A percentile compares a stretch with the other conserved stretches of the same genome.
These are phyloP conservation scores for Corylus heterophylla DNA, from an alignment of 306 rosid genomes.

Conservation along the genomic window DNA sequence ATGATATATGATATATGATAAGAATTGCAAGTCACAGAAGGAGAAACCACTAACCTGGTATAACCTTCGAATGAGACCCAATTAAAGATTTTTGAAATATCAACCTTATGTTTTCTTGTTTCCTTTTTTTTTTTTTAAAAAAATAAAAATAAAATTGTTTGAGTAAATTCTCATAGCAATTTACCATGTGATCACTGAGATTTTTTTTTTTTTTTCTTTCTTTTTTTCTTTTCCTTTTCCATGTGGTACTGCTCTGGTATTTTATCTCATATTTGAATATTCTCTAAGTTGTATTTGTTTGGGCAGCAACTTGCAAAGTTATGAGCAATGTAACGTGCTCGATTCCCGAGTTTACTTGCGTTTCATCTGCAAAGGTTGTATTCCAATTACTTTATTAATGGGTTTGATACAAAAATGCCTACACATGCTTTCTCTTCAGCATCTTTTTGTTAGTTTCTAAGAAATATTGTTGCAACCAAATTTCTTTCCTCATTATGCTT, in stretches of 20 bases:
- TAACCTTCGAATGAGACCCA: neutral
- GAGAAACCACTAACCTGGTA: neutral
- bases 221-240: neutral
- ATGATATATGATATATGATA: neutral
- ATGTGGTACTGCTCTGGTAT: neutral
- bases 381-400: conserved; percentile 32
- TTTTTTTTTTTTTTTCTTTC: neutral
- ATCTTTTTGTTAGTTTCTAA: neutral
- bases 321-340: conserved; percentile 77
- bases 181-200: neutral
- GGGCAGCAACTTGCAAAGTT: conserved; percentile 83
- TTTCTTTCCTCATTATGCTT: neutral
- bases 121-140: neutral
- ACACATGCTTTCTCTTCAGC: neutral
- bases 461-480: neutral
- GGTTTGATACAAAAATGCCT: neutral
- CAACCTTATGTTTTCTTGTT: neutral
- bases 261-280: conserved; percentile 15
- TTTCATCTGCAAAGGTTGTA: conserved; percentile 92
- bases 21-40: neutral
- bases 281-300: conserved; percentile 25
- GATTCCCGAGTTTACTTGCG: conserved; percentile 93
- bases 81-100: neutral
- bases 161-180: neutral
- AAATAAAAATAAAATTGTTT: too few species aligned